These are phyloP conservation scores for Ogataea chonburiensis DNA, from an alignment of 805 yeast species.

Conservation along the genomic window DNA sequence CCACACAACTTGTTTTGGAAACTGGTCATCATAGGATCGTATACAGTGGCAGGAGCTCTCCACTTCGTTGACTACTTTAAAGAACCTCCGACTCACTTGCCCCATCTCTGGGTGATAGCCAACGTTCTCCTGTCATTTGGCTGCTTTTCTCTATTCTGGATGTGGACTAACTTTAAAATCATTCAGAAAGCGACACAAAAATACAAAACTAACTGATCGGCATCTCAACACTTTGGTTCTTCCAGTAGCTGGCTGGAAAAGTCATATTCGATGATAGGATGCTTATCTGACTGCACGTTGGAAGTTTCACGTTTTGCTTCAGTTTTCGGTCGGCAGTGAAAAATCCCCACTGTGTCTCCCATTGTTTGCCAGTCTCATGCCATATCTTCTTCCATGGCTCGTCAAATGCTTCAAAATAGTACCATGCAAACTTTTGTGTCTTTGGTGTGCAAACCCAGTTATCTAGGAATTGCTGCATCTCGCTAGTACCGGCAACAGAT, in stretches of 20 bases:
- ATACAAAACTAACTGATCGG: conserved; percentile 20
- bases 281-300: conserved; percentile 30
- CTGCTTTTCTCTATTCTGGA: conserved; percentile 71
- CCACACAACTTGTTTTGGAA: conserved; percentile 53
- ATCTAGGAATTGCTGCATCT: conserved; percentile 48
- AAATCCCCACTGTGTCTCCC: conserved; percentile 77
- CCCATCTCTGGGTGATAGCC: conserved; percentile 82
- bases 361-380: conserved; percentile 44
- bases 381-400: conserved; percentile 66
- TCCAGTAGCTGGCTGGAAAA: conserved; percentile 1
- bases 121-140: conserved; percentile 74
- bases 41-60: conserved; percentile 46
- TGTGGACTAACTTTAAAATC: conserved; percentile 73
- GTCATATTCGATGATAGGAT: neutral
- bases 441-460: conserved; percentile 51
- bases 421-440: conserved; percentile 45
- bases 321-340: conserved; percentile 48
- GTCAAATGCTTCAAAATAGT: conserved; percentile 68
- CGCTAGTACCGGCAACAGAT: conserved; percentile 46
- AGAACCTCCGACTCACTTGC: conserved; percentile 58
- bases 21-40: conserved; percentile 47
- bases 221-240: conserved; percentile 5
- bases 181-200: conserved; percentile 33
- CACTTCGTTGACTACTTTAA: conserved; percentile 54
- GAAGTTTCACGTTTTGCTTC: conserved; percentile 44